Base-by-base conservation (phyloP, 1,284 basidiomycete genomes). In the Inonotus hispidus region DNA sequence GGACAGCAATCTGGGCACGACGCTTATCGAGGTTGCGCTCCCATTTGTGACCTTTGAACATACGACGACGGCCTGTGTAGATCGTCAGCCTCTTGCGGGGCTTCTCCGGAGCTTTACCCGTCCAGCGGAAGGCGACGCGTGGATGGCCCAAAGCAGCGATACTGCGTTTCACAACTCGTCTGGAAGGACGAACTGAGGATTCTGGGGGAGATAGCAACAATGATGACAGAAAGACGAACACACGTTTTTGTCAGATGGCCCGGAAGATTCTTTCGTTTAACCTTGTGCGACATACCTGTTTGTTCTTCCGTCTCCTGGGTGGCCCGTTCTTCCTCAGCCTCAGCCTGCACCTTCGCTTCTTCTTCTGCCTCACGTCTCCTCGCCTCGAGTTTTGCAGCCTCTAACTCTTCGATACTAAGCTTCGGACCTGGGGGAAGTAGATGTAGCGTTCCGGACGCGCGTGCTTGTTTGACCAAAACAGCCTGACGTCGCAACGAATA, bases 11-110 rank as follows among this genome's bases (percentile, higher is more conserved):
- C 67, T 77, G 79, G 67, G 72, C 72, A 58, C 73, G 69, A 65
- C 74, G 75, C 67, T 77, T 75, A 59, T 75, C 75, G 65, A 74
- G 75, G 64, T 75, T 70, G 43, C 88, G 80, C 73, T 92, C 86
- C 85, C 86, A 90, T 68, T 83, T 88, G 78, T 92, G 89, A 23
- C 90, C 90, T 77, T 92, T 92, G 82, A 92, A 92, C 89, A 92
- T 91, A 65, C 81, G 77, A 76, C 83, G 86, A 79, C 81, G 87
- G 62, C 78, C 83, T 14, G 85, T 82, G 66, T 92, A 92, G 67
- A 92, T 83, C 82, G 49, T 77, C 70, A 35, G 78, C 75, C 59
- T 71, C 77, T 55, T 77, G 71, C 65, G 82, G 75, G 37, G 86
- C 85, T 75, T 88, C 88, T 89, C 29, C 78, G 72, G 13, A 73